These are phyloP conservation scores for Lentinula raphanica DNA, from an alignment of 768 basidiomycete species.

Conservation along the genomic window DNA sequence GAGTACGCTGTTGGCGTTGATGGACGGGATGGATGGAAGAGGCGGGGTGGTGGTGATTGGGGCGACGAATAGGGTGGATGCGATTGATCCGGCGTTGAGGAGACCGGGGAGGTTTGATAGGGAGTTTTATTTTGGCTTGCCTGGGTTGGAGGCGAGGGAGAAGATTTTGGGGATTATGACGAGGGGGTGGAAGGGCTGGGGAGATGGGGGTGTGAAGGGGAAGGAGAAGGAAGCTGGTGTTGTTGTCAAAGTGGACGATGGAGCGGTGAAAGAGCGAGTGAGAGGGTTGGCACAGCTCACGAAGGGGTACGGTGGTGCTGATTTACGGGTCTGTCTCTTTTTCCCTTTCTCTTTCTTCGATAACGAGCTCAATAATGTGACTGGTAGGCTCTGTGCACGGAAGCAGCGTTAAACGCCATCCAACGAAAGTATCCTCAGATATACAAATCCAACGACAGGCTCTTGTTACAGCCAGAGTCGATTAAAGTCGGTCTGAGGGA, in stretches of 20 bases:
- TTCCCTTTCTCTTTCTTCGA: too few relatives aligned
- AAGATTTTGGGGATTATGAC: slow-evolving; percentile 91
- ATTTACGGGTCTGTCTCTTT: slow-evolving; percentile 69
- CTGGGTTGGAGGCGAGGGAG: slow-evolving; percentile 76
- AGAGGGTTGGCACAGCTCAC: slow-evolving; percentile 78
- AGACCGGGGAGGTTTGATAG: slow-evolving; percentile 94
- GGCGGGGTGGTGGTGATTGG: slow-evolving; percentile 98
- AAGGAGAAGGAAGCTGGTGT: slow-evolving; percentile 59
- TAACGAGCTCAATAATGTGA: too few relatives aligned
- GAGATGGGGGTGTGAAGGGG: slow-evolving; percentile 6
- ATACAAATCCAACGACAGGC: slow-evolving; percentile 84
- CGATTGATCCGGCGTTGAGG: slow-evolving; percentile 93
- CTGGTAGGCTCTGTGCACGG: slow-evolving; percentile 83
- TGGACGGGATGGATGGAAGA: slow-evolving; percentile 99
- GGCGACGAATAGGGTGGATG: slow-evolving; percentile 95
- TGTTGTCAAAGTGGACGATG: slow-evolving; percentile 48
- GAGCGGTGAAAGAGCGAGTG: slow-evolving; percentile 17
- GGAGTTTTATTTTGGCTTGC: slow-evolving; percentile 96
- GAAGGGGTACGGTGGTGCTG: slow-evolving; percentile 98
- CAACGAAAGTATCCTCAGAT: slow-evolving; percentile 96
- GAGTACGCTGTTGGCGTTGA: slow-evolving; percentile 88
- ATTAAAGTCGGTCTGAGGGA: slow-evolving; percentile 83
- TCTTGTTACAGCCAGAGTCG: slow-evolving; percentile 78
- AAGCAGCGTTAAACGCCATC: slow-evolving; percentile 93
- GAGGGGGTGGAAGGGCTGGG: slow-evolving; percentile 82